Conservation (phyloP, 1,284 basidiomycete genomes). For the Veloporphyrellus conicus region DNA sequence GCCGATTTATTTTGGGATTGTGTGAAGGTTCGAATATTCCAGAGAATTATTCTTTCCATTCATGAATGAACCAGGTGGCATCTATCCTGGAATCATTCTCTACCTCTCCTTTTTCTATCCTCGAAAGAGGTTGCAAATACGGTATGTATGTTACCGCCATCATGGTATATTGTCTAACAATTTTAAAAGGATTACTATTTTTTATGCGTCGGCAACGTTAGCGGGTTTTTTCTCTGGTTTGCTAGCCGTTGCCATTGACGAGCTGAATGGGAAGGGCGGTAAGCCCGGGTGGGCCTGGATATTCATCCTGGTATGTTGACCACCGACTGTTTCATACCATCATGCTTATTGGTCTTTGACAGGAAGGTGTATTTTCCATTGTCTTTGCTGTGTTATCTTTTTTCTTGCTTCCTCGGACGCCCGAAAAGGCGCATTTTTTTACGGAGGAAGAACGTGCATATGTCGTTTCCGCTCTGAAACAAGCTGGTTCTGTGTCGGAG, state of each 20-base stretch:
- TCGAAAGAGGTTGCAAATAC: constrained; percentile 51
- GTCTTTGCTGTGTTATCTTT: constrained; percentile 46
- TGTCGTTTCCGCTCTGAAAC: constrained; percentile 19
- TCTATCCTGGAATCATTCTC: constrained; percentile 55
- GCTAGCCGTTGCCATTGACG: constrained; percentile 55
- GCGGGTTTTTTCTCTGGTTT: constrained; percentile 63
- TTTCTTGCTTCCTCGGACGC: constrained; percentile 51
- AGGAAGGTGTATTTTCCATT: constrained; percentile 54
- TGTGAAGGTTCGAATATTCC: constrained; percentile 45
- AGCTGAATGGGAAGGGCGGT: constrained; percentile 42
- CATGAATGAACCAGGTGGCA: constrained; percentile 40
- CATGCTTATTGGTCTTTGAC: not conserved
- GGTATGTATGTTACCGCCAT: constrained; percentile 32
- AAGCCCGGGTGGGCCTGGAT: constrained; percentile 63
- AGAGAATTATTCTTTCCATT: constrained; percentile 41
- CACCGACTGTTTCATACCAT: not conserved
- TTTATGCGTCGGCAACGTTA: constrained; percentile 55
- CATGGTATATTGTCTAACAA: not conserved
- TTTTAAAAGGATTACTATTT: constrained; percentile 41
- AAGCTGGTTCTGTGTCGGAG: constrained; percentile 33
- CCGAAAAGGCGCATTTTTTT: constrained; percentile 41
- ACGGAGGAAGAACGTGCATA: constrained; percentile 17
- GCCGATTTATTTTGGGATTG: constrained; percentile 64
- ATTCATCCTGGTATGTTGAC: constrained; percentile 46
- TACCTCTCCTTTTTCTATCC: constrained; percentile 60